phyloP scores from a whole-genome alignment of 202 grass and related monocot genomes.

The Schoenoplectus triqueter region DNA sequence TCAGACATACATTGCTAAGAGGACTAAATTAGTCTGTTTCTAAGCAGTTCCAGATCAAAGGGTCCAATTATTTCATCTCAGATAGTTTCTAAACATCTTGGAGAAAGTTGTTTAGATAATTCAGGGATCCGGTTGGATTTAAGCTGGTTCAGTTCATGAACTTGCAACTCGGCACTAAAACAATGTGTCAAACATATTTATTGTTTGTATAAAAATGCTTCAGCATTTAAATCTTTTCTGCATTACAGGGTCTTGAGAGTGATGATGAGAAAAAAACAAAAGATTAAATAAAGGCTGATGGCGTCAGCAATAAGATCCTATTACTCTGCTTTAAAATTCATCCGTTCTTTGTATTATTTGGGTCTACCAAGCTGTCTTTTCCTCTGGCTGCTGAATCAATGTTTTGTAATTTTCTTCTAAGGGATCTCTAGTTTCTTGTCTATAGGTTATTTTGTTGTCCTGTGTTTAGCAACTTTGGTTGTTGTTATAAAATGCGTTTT shows the following conservation, averaged over 20 bases:
- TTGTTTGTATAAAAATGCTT: background rate
- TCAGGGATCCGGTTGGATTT: background rate
- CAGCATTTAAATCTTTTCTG: slow-evolving; percentile 22
- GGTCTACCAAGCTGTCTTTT: slow-evolving; percentile 3
- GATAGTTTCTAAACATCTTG: background rate
- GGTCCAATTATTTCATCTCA: background rate
- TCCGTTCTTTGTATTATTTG: slow-evolving; percentile 33
- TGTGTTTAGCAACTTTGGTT: slow-evolving; percentile 16
- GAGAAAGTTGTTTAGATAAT: background rate
- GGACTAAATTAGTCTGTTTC: slow-evolving; percentile 10
- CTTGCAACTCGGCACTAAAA: slow-evolving; percentile 21
- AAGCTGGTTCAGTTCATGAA: background rate
- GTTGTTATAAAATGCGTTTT: background rate
- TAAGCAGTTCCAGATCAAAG: background rate
- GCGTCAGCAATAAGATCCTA: slow-evolving; percentile 18
- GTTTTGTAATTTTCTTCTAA: slow-evolving; percentile 19
- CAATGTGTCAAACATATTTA: background rate
- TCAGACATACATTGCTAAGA: slow-evolving; percentile 12
- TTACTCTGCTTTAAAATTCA: slow-evolving; percentile 21
- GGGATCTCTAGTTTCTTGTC: background rate
- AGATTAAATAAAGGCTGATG: slow-evolving; percentile 24
- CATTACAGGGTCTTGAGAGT: slow-evolving; percentile 63
- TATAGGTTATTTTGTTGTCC: slow-evolving; percentile 27
- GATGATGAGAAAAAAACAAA: slow-evolving; percentile 51
- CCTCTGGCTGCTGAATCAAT: background rate